A percentile compares a stretch with the other conserved stretches of the same genome.
These are phyloP conservation scores for Fragilaria crotonensis DNA, from an alignment of 108 stramenopile species.

Conservation along the genomic window DNA sequence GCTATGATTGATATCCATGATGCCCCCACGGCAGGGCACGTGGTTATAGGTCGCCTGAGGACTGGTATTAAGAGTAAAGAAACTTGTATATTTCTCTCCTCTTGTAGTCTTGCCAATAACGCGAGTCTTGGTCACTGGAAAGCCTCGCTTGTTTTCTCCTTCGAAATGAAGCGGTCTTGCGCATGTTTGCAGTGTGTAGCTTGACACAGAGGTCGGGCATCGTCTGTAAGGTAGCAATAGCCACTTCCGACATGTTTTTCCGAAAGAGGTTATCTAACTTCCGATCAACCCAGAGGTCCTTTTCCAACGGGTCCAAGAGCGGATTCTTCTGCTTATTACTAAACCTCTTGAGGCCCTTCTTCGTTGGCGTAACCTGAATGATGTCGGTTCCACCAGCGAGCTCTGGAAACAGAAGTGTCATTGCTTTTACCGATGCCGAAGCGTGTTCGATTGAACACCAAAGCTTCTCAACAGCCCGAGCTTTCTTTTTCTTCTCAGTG, in stretches of 20 bases:
- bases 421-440: conserved; percentile 15
- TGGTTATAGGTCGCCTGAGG: no score
- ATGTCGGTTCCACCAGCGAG: conserved; percentile 15
- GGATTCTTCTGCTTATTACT: background rate
- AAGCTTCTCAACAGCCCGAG: conserved; percentile 13
- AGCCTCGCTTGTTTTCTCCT: no score
- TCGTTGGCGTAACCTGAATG: background rate
- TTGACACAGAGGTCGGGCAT: no score
- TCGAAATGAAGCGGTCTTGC: no score
- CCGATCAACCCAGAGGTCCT: background rate
- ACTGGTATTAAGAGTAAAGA: no score
- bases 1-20: no score
- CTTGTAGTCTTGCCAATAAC: no score
- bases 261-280: background rate
- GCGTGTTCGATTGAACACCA: conserved; percentile 18
- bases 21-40: no score
- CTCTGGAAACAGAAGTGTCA: conserved; percentile 38
- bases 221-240: background rate
- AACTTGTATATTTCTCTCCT: no score
- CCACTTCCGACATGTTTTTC: background rate
- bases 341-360: background rate
- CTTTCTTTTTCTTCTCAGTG: conserved; percentile 37
- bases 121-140: no score
- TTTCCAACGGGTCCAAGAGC: background rate
- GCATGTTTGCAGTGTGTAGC: no score